Conservation (phyloP, 192 early-diverging fungal species). For the Coemansia sp. region DNA sequence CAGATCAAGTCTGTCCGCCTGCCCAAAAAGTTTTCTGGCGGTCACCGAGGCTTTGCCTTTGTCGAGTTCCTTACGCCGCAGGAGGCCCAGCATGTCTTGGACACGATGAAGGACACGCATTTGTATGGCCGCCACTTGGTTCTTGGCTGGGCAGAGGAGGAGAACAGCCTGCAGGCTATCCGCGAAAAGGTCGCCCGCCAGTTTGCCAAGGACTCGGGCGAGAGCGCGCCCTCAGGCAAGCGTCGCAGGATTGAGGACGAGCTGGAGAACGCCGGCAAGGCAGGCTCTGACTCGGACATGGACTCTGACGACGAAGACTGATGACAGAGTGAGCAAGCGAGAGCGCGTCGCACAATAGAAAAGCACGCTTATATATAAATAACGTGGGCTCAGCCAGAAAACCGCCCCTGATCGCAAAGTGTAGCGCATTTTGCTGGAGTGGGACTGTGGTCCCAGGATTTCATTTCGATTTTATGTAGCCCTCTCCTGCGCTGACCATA, state of each 20-base stretch:
- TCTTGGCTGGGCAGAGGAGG: slow-evolving; percentile 85
- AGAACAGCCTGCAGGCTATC: slow-evolving; percentile 72
- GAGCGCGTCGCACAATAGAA: too few relatives aligned
- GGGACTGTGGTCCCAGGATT: too few relatives aligned
- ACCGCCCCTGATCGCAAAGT: too few relatives aligned
- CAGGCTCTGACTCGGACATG: slow-evolving; percentile 22
- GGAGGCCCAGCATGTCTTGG: slow-evolving; percentile 88
- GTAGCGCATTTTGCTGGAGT: too few relatives aligned
- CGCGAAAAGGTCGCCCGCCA: slow-evolving; percentile 81
- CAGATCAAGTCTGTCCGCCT: slow-evolving; percentile 92
- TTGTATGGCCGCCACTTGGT: slow-evolving; percentile 97
- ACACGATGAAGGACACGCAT: slow-evolving; percentile 85
- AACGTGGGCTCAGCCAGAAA: too few relatives aligned
- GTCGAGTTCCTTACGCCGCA: slow-evolving; percentile 96
- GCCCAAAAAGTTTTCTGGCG: slow-evolving; percentile 89
- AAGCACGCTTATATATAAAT: too few relatives aligned
- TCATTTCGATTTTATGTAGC: too few relatives aligned
- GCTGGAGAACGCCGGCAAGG: slow-evolving; percentile 4
- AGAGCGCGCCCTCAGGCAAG: slow-evolving; percentile 54
- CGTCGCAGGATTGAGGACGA: slow-evolving; percentile 64
- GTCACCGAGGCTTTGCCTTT: slow-evolving; percentile 97
- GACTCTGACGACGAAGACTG: slow-evolving; percentile 15
- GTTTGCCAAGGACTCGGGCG: slow-evolving; percentile 64
- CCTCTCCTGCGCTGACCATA: too few relatives aligned
- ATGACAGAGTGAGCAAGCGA: too few relatives aligned